A percentile compares a stretch with the other conserved stretches of the same genome.
Evolutionary conservation across 495 filamentous ascomycete genomes (phyloP).

Genomic region (Cladorrhinum samala): DNA sequence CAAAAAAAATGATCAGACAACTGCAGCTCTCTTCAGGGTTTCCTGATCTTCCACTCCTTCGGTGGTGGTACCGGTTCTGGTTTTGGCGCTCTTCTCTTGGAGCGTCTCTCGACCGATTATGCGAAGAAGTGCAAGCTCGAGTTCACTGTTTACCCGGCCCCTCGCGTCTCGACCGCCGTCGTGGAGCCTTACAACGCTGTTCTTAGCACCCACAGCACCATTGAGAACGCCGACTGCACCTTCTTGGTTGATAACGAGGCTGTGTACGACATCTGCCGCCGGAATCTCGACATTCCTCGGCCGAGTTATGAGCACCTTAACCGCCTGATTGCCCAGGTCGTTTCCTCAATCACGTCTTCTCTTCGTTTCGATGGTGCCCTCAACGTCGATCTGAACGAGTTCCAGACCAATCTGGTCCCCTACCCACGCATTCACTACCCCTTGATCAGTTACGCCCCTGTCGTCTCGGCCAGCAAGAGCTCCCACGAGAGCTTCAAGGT

Average conservation of each 20-base stretch:
- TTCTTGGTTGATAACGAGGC: constrained; percentile 93
- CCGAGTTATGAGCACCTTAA: constrained; percentile 84
- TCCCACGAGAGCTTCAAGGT: constrained; percentile 91
- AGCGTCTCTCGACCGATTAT: constrained; percentile 83
- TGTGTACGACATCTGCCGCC: constrained; percentile 87
- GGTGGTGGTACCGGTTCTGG: constrained; percentile 89
- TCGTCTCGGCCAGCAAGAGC: constrained; percentile 74
- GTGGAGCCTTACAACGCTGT: constrained; percentile 94
- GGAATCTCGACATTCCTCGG: constrained; percentile 81
- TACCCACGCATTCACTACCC: constrained; percentile 92
- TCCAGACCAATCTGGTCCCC: constrained; percentile 91
- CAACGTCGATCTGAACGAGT: constrained; percentile 89
- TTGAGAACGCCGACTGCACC: constrained; percentile 89
- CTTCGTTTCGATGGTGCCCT: constrained; percentile 86
- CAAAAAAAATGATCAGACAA: constrained; percentile 59
- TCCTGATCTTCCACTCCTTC: constrained; percentile 91
- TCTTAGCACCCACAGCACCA: constrained; percentile 85
- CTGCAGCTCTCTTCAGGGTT: constrained; percentile 84
- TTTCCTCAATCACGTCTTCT: constrained; percentile 86
- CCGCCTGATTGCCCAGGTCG: constrained; percentile 84
- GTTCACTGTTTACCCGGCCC: constrained; percentile 84
- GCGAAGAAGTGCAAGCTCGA: constrained; percentile 95
- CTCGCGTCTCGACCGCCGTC: constrained; percentile 77
- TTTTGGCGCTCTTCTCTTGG: constrained; percentile 80
- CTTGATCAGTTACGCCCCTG: constrained; percentile 81